Evolutionary conservation across 1,284 basidiomycete genomes (phyloP).

Genomic region (Grifola frondosa): DNA sequence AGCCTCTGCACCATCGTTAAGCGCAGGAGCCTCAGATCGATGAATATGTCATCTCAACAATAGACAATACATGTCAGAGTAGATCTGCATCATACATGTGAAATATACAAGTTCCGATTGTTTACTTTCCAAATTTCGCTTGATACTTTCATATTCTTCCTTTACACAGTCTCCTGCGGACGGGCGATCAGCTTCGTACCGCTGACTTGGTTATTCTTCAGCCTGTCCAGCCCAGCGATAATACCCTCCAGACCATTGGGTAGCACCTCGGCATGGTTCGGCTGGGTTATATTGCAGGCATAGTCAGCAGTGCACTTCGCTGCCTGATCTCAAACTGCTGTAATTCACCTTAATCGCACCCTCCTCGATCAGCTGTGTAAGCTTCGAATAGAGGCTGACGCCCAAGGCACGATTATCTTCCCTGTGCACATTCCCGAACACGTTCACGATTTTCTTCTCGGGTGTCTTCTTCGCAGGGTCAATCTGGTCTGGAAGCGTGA

Average conservation of each 20-base stretch:
- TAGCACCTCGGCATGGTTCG: conserved; percentile 38
- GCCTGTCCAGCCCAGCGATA: conserved; percentile 39
- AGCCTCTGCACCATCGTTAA: too few species aligned
- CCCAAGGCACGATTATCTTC: conserved; percentile 10
- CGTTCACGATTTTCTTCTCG: conserved; percentile 10
- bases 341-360: conserved; percentile 17
- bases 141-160: too few species aligned
- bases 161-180: conserved; percentile 41
- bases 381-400: conserved; percentile 8
- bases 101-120: too few species aligned
- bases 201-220: conserved; percentile 44
- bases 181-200: conserved; percentile 48
- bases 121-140: too few species aligned
- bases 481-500: conserved; percentile 1
- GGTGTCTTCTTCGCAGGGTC: conserved; percentile 8
- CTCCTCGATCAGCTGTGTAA: conserved; percentile 12
- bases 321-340: neutral
- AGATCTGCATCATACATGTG: too few species aligned
- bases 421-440: conserved; percentile 9
- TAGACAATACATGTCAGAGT: too few species aligned
- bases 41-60: too few species aligned
- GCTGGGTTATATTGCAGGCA: conserved; percentile 8
- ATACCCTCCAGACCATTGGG: conserved; percentile 47
- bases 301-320: neutral
- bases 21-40: too few species aligned